Evolutionary conservation across 2,329 filamentous ascomycete genomes (phyloP), one percentile per base, ranked within the genome.

Genomic region (Epichloe uncinata): DNA sequence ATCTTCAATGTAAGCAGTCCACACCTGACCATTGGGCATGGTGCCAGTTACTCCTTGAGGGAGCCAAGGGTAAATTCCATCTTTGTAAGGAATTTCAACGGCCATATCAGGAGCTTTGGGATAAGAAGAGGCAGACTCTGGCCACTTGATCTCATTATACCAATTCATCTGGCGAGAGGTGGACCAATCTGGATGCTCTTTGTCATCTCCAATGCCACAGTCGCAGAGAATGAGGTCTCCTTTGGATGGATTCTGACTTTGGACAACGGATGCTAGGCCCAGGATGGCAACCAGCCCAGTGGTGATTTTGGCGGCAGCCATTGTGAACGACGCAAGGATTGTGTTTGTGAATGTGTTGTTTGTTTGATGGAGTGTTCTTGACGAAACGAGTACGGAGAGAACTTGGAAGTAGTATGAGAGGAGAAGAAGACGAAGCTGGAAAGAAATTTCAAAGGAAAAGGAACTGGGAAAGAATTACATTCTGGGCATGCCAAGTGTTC

Each of bases 81-180:
- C 59, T 12, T 57, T 60, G 56, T 60, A 70, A 1, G 67, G 68
- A 42, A 70, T 60, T 53, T 70, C 60, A 12, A 69, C 64, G 15
- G 63, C 60, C 63, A 69, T 62, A 34, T 69, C 61, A 11, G 68
- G 66, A 26, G 63, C 60, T 13, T 60, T 57, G 11, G 67, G 67
- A 37, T 67, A 66, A 12, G 59, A 56, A 33, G 62, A 62, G 37
- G 59, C 63, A 33, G 60, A 60, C 4, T 58, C 55, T 13, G 66
- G 63, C 68, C 68, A 70, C 35, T 57, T 50, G 42, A 69, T 61
- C 9, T 68, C 61, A 43, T 64, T 49, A 49, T 70, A 70, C 68
- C 68, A 70, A 53, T 70, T 70, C 57, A 70, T 66, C 55, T 70
- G 68, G 40, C 68, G 68, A 42, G 68, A 70, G 5, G 68, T 70